phyloP scores from a whole-genome alignment of 2,329 filamentous ascomycete species.

The Ophiocordyceps unilateralis region DNA sequence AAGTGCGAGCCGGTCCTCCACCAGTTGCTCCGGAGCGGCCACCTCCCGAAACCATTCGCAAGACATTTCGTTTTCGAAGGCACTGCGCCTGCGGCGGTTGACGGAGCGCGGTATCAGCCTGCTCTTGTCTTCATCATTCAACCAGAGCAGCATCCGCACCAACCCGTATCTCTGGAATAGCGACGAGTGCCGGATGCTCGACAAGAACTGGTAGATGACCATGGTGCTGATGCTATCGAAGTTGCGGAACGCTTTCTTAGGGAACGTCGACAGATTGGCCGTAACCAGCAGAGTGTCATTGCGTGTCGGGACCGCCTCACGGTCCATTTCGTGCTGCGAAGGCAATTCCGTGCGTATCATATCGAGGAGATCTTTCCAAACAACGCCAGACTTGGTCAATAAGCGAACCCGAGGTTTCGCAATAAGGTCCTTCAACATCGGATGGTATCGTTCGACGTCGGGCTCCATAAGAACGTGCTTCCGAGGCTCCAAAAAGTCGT shows the following conservation, averaged over 20 bases:
- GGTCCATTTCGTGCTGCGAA: slow-evolving; percentile 29
- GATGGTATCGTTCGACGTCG: slow-evolving; percentile 36
- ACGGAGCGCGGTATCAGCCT: slow-evolving; percentile 43
- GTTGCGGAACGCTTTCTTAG: slow-evolving; percentile 28
- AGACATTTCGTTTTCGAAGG: slow-evolving; percentile 42
- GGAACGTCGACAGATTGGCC: slow-evolving; percentile 44
- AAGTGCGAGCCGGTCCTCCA: slow-evolving; percentile 12
- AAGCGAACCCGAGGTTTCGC: slow-evolving; percentile 23
- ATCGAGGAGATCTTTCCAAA: slow-evolving; percentile 39
- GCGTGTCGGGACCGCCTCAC: slow-evolving; percentile 23
- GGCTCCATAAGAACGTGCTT: slow-evolving; percentile 74
- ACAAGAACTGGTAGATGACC: slow-evolving; percentile 44
- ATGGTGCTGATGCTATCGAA: slow-evolving; percentile 41
- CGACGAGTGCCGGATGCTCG: slow-evolving; percentile 35
- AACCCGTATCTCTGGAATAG: slow-evolving; percentile 62
- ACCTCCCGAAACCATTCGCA: slow-evolving; percentile 43
- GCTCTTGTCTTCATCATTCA: slow-evolving; percentile 41
- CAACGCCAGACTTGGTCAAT: slow-evolving; percentile 37
- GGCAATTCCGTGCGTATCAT: slow-evolving; percentile 33
- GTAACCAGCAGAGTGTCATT: slow-evolving; percentile 63
- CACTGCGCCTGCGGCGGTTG: slow-evolving; percentile 33
- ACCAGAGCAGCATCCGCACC: slow-evolving; percentile 64
- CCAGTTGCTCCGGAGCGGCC: slow-evolving; percentile 21
- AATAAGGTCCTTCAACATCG: slow-evolving; percentile 40
- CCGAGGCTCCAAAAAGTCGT: slow-evolving; percentile 59